These are phyloP conservation scores for Physaria fendleri DNA, from an alignment of 345 rosid species.

Conservation along the genomic window DNA sequence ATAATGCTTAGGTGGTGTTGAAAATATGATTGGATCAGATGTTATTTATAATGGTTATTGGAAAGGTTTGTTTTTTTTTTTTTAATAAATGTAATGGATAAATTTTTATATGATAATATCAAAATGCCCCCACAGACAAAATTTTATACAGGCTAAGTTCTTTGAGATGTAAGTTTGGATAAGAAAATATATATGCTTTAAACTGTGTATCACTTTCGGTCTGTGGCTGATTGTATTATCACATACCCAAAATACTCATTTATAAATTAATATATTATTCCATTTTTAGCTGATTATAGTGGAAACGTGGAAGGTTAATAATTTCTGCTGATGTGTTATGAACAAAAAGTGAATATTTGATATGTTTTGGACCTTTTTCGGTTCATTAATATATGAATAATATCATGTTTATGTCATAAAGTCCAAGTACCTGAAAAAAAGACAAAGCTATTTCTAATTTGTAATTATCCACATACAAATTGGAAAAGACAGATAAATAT, in stretches of 20 bases:
- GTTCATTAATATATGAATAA: too few relatives aligned
- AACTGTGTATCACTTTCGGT: constrained; percentile 29
- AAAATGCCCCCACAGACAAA: constrained; percentile 7
- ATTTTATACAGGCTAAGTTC: constrained; percentile 31
- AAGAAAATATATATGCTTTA: constrained; percentile 50
- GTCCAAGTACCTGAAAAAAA: too few relatives aligned
- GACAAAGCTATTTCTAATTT: too few relatives aligned
- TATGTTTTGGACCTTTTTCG: too few relatives aligned
- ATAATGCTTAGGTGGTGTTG: constrained; percentile 21
- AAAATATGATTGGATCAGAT: constrained; percentile 29
- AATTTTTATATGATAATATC: background rate
- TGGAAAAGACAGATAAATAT: too few relatives aligned
- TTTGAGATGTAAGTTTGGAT: constrained; percentile 56
- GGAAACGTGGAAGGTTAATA: constrained; percentile 23
- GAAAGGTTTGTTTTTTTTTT: too few relatives aligned
- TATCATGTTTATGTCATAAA: too few relatives aligned
- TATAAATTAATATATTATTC: background rate
- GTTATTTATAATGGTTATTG: constrained; percentile 63
- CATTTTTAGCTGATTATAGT: background rate
- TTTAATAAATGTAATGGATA: constrained; percentile 7
- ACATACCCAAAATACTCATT: constrained; percentile 11
- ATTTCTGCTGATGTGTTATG: constrained; percentile 12
- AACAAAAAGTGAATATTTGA: constrained; percentile 3
- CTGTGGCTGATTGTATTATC: constrained; percentile 23
- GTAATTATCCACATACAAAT: too few relatives aligned